Base-by-base conservation (phyloP, 192 early-diverging fungal species). In the Coemansia sp. region DNA sequence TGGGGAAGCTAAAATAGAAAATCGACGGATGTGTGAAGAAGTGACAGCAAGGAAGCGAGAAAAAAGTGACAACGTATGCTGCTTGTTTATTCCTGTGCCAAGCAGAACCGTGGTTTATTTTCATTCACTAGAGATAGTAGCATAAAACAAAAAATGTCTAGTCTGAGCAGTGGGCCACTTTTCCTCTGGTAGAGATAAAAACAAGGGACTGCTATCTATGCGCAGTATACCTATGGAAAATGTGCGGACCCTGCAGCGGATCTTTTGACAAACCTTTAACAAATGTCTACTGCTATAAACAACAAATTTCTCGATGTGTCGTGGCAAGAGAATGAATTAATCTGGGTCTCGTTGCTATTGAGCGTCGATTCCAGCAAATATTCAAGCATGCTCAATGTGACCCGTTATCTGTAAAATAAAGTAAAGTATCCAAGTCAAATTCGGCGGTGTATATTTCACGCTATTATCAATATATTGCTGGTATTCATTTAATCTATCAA, bases 91-190 rank as follows among this genome's bases (percentile, higher is more conserved):
- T 59, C 24, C 2, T 11, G 14, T 59, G 57, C 35, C 24, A n/a
- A 59, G 35, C 33, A 38, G 57, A 38, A 38, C 33, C 35, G 57
- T 59, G 35, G 57, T 38, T 59, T n/a, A 33, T 21, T 21, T 59
- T 18, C 57, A 38, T 59, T 59, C 14, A 26, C 57, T 9, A 20
- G 35, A 59, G 35, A 16, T 59, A 59, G 57, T 59, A 59, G 34
- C 57, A 59, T 38, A 34, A 59, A 36, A 38, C 57, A 59, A 59
- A 53, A 38, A 59, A 59, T 59, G 35, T 59, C 35, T 59, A 2
- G n/a, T n/a, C 18, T 36, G 35, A 18, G 34, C 26, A 59, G 33
- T 4, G 51, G 51, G 12, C 26, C 52, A 11, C 16, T 55, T 36
- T 57, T 57, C 21, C 11, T 33, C 33, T 18, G 30, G 35, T 5